These are phyloP conservation scores for Phragmites australis DNA, from an alignment of 176 grass and related monocot species.

Conservation along the genomic window DNA sequence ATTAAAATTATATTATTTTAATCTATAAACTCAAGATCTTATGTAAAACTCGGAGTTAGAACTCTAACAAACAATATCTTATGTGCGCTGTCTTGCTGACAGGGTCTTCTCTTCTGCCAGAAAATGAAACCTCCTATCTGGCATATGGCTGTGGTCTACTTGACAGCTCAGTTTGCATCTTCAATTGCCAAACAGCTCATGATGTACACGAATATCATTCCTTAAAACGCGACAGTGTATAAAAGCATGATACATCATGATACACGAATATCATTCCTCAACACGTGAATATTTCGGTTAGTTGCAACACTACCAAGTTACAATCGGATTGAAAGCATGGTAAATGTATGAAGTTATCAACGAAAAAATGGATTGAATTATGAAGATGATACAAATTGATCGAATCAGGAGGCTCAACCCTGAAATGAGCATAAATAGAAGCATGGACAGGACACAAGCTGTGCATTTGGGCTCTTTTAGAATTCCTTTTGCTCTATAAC, in stretches of 20 bases:
- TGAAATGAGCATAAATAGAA: conserved; percentile 26
- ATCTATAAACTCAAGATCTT: no score
- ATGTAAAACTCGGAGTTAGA: no score
- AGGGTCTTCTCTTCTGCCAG: background rate
- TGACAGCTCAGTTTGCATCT: conserved; percentile 32
- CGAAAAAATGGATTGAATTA: conserved; percentile 47
- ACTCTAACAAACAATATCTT: no score
- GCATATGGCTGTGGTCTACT: conserved; percentile 30
- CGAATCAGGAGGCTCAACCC: conserved; percentile 35
- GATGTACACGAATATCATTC: background rate
- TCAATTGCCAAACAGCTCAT: conserved; percentile 25
- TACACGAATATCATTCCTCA: background rate
- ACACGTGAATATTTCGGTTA: background rate
- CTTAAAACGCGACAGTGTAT: background rate
- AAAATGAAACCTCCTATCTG: background rate
- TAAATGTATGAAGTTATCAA: conserved; percentile 7
- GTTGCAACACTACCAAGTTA: background rate
- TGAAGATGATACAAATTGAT: conserved; percentile 12
- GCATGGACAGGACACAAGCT: background rate
- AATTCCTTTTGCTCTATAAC: conserved; percentile 24
- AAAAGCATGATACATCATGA: no score
- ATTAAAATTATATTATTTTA: no score
- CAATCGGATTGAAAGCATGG: background rate
- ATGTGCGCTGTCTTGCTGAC: no score
- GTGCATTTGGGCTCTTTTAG: conserved; percentile 20